Base-by-base conservation (phyloP, 2,329 filamentous ascomycete genomes). In the Botrytis hyacinthi region DNA sequence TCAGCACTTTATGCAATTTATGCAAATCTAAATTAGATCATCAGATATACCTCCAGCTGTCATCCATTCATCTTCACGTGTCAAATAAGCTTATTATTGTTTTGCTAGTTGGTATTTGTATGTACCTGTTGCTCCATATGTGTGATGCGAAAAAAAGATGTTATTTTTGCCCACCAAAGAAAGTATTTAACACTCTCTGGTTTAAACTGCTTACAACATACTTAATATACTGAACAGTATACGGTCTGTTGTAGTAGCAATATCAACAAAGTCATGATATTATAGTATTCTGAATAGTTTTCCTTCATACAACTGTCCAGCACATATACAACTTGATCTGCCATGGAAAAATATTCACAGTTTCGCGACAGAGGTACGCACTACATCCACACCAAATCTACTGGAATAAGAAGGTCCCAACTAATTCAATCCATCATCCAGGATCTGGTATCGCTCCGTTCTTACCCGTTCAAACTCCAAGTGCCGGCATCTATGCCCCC, bases 401-500 rank as follows among this genome's bases (percentile, higher is more conserved):
- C 46, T 46, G 1, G 20, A 59, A 72, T 73, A 62, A 35, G 68
- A 54, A 29, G 54, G 57, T n/a, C 42, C 35, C 65, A 74, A 74
- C 78, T 82, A 76, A 80, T 74, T 69, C 76, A 76, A 48, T 40
- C 66, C 35, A 75, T 54, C 51, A 54, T 54, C 72, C 78, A 98
- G 95, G 95, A 77, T 97, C 96, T 77, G 95, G 96, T 79, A 97
- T 99, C 82, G 93, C 96, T 76, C 96, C 96, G 73, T 99, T 99
- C 85, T 91, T 98, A 75, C 95, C 96, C 26, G 88, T 95, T 72
- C 87, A 90, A 29, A 88, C 91, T 10, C 88, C 90, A 66, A 84
- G 90, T 37, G 87, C 91, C 18, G 83, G 88, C 73, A 81, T 93
- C 74, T 89, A 89, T 76, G 86, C 89, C 26, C 85, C 93, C 29